Evolutionary conservation across 495 filamentous ascomycete genomes (phyloP).

Genomic region (Talaromyces trachyspermus): DNA sequence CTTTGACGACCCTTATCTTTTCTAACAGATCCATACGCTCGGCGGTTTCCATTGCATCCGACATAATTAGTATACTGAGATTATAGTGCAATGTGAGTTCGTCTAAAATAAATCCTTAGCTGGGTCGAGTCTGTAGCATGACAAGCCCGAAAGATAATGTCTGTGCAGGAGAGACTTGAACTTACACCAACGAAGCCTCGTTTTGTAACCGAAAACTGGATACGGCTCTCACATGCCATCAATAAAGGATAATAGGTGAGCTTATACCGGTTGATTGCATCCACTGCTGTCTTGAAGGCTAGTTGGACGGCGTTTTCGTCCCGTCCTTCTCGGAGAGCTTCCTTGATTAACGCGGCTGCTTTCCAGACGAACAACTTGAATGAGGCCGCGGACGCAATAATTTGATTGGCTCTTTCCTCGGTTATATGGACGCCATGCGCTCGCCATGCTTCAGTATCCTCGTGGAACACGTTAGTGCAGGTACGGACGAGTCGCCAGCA

Average conservation of each 20-base stretch:
- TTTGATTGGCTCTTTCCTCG: constrained; percentile 16
- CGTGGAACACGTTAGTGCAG: constrained; percentile 15
- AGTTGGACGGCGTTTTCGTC: constrained; percentile 14
- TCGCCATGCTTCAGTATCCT: constrained; percentile 14
- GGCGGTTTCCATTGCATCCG: constrained; percentile 12
- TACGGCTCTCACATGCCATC: constrained; percentile 12
- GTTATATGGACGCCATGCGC: constrained; percentile 11
- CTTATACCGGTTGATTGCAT: constrained; percentile 12
- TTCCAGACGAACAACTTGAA: constrained; percentile 16
- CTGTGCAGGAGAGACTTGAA: not conserved
- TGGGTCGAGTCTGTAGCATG: too few relatives aligned
- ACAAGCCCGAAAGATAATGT: not conserved
- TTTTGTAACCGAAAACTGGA: constrained; percentile 14
- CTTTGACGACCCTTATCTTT: constrained; percentile 11
- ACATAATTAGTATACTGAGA: constrained; percentile 13
- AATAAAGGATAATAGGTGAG: constrained; percentile 13
- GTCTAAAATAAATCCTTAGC: constrained; percentile 6
- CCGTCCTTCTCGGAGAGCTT: constrained; percentile 14
- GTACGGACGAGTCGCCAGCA: constrained; percentile 13
- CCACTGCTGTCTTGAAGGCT: constrained; percentile 10
- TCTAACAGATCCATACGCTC: constrained; percentile 14
- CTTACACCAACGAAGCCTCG: constrained; percentile 17
- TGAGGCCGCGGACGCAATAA: constrained; percentile 13
- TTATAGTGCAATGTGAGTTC: constrained; percentile 14
- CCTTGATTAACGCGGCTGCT: constrained; percentile 13